Evolutionary conservation across 2,329 filamentous ascomycete genomes (phyloP), one percentile per base, ranked within the genome.

Genomic region (Zasmidium citrigriseum): DNA sequence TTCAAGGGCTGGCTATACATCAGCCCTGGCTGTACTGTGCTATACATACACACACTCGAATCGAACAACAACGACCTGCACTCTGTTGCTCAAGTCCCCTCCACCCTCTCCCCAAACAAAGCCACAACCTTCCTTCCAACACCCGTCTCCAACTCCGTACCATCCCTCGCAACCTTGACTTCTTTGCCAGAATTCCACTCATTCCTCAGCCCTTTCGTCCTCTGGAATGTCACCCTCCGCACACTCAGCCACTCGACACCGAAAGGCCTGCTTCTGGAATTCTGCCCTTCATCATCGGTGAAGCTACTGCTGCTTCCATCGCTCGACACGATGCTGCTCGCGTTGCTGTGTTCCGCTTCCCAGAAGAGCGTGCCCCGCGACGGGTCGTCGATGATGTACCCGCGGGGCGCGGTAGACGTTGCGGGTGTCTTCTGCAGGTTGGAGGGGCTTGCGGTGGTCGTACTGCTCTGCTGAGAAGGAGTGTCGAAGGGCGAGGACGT

Each of bases 141-240:
- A 23, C 80, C 84, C 34, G 92, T 90, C 74, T 97, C 93, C 53
- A 98, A 79, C 74, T 97, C 93, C 0, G 93, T 98, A 1, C 93
- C 93, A 69, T 98, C 93, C 68, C 93, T 84, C 20, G 93, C 93
- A 70, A 98, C 96, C 75, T 98, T 98, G 60, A 98, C 90, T 71
- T 98, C 93, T 54, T 93, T 82, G 70, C 96, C 96, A 3, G 90
- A 89, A 73, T 98, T 98, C 91, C 92, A 96, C 0, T 91, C 88
- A 71, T 98, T 98, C 29, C 91, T 85, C 55, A 98, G 76, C 0
- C 93, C 93, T 61, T 91, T 81, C 0, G 93, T 96, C 45, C 89
- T 85, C 72, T 95, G 95, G 71, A 98, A 98, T 0, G 93, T 91
- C 2, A 98, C 82, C 29, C 88, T 84, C 54, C 84, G 85, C 3